These are phyloP conservation scores for Orbilia javanica DNA, from an alignment of 2,329 filamentous ascomycete genomes.

Conservation along the genomic window DNA sequence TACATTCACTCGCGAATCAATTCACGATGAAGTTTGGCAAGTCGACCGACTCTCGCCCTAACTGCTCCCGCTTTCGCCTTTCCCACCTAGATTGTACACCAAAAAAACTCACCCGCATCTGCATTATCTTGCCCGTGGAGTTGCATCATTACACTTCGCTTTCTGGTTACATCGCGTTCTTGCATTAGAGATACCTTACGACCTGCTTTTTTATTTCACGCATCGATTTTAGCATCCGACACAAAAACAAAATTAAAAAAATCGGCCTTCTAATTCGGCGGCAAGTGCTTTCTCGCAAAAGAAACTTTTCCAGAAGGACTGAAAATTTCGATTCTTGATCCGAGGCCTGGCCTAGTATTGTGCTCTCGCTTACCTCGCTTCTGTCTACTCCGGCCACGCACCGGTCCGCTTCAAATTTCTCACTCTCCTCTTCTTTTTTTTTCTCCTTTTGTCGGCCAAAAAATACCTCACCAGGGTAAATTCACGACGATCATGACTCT, in stretches of 20 bases:
- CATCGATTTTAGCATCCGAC: conserved; percentile 36
- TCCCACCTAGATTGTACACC: conserved; percentile 50
- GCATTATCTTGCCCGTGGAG: conserved; percentile 51
- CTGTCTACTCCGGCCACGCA: conserved; percentile 28
- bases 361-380: conserved; percentile 38
- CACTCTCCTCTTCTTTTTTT: conserved; percentile 12
- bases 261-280: conserved; percentile 2
- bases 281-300: conserved; percentile 37
- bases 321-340: conserved; percentile 38
- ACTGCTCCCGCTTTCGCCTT: conserved; percentile 13
- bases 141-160: conserved; percentile 55
- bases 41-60: conserved; percentile 81
- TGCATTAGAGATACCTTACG: conserved; percentile 59
- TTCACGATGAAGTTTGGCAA: conserved; percentile 71
- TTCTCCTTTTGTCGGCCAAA: conserved; percentile 18
- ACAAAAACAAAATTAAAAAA: conserved; percentile 43
- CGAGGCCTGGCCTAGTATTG: conserved; percentile 18
- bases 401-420: conserved; percentile 35
- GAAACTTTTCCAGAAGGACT: conserved; percentile 27
- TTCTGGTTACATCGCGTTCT: conserved; percentile 57
- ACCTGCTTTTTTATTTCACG: conserved; percentile 55
- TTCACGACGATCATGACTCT: conserved; percentile 58
- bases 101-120: conserved; percentile 45
- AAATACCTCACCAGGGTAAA: conserved; percentile 59
- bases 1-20: conserved; percentile 77